phyloP scores from a whole-genome alignment of 331 rosid genomes.

The Cucumis variabilis region DNA sequence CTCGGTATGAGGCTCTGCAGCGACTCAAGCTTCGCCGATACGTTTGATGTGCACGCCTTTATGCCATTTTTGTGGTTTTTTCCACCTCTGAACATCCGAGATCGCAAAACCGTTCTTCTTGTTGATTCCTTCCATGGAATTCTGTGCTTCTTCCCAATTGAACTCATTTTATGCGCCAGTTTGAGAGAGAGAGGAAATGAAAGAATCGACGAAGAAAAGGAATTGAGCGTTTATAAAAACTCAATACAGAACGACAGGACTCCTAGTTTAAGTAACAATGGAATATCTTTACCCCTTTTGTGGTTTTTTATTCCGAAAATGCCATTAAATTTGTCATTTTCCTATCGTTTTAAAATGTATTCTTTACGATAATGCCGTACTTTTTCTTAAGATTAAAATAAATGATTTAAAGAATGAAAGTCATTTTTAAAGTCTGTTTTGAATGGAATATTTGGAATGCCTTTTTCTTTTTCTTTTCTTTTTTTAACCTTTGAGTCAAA shows the following conservation, averaged over 20 bases:
- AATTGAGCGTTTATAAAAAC: neutral
- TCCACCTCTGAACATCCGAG: slow-evolving; percentile 41
- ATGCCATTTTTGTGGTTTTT: slow-evolving; percentile 48
- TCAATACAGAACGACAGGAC: slow-evolving; percentile 12
- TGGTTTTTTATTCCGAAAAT: slow-evolving; percentile 47
- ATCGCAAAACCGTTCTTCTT: slow-evolving; percentile 24
- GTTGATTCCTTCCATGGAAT: slow-evolving; percentile 40
- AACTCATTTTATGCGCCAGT: slow-evolving; percentile 54
- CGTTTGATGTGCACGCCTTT: slow-evolving; percentile 34
- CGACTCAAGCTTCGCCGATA: slow-evolving; percentile 54
- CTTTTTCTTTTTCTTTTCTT: neutral
- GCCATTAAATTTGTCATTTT: slow-evolving; percentile 51
- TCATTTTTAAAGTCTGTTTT: slow-evolving; percentile 1
- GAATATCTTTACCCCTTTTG: slow-evolving; percentile 44
- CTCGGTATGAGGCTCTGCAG: slow-evolving; percentile 57
- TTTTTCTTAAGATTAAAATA: neutral
- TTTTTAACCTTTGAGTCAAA: neutral
- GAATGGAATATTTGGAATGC: slow-evolving; percentile 21
- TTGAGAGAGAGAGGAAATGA: slow-evolving; percentile 19
- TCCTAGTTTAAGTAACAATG: slow-evolving; percentile 64
- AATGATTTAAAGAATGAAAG: neutral
- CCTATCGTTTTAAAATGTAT: neutral
- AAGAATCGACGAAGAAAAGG: neutral
- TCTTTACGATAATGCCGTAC: neutral
- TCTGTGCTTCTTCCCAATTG: slow-evolving; percentile 50